Evolutionary conservation across 352 stramenopile genomes (phyloP), one percentile per base, ranked within the genome.

Genomic region (Blastocystis sp.): DNA sequence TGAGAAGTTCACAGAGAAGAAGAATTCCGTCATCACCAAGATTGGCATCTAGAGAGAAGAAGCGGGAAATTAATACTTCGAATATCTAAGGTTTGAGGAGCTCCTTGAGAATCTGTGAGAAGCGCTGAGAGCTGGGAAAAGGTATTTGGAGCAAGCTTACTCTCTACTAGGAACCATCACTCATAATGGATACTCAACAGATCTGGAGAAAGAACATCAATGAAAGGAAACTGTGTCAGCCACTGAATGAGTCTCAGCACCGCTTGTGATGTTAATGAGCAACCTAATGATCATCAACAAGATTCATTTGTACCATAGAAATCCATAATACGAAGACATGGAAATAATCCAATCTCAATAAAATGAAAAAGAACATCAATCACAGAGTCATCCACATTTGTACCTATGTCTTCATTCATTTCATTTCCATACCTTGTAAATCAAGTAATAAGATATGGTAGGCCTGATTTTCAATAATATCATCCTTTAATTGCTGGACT

Each of bases 311-410:
- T 22, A 78, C 66, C 11, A 62, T 81, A 81, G 24, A 81, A 54
- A 64, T 81, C 70, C 17, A 81, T 60, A 37, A 81, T 81, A 17
- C 44, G 70, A 51, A 81, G 70, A 15, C 70, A 30, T 5, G 70
- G 70, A 22, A 81, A 81, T 0, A 81, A 37, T 3, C 70, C 70
- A 4, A 51, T 44, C 40, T 81, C 70, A n/a, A 81, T 64, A 0
- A 81, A 40, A 9, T 44, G 51, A 40, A 59, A 81, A 27, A 81
- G 42, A 51, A 3, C 9, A 22, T 53, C 54, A 54, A 81, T 64
- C 22, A 44, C 24, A 17, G 6, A 22, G 9, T 81, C 54, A 54
- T 81, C 44, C 9, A 81, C 17, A 13, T 22, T 33, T 33, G 42
- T 81, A 17, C 42, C 70, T 40, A 33, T 33, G 2, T n/a, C 27